These are phyloP conservation scores for Spathaspora sp. DNA, from an alignment of 1,139 yeast species.

Conservation along the genomic window DNA sequence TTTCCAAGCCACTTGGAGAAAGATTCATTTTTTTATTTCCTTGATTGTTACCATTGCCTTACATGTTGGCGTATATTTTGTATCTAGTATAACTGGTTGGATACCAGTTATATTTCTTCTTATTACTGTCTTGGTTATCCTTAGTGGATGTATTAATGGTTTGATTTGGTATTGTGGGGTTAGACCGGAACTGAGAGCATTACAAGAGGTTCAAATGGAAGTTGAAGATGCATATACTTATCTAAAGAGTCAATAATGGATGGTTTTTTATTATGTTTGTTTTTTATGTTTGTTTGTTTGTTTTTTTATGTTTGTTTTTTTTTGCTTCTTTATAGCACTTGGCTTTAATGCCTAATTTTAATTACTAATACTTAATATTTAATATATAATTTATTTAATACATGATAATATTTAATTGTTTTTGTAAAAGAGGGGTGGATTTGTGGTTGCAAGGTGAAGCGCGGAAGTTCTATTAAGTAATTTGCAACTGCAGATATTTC, in stretches of 20 bases:
- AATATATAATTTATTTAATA: slow-evolving; percentile 1
- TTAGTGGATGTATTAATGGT: slow-evolving; percentile 75
- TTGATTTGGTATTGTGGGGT: slow-evolving; percentile 79
- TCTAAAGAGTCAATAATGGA: slow-evolving; percentile 1
- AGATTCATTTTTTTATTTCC: slow-evolving; percentile 62
- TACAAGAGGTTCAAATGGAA: slow-evolving; percentile 66
- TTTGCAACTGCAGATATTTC: neutral
- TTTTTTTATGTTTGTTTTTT: neutral
- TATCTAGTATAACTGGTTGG: slow-evolving; percentile 31
- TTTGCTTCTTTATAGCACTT: neutral
- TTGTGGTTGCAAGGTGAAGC: neutral
- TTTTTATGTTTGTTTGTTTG: slow-evolving; percentile 2
- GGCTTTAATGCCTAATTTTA: slow-evolving; percentile 1
- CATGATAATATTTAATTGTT: neutral
- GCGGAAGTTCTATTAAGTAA: no score
- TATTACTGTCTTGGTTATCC: slow-evolving; percentile 49
- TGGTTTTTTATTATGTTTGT: neutral
- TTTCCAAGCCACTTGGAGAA: slow-evolving; percentile 65
- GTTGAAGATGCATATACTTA: slow-evolving; percentile 43
- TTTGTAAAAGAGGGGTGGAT: neutral
- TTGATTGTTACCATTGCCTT: slow-evolving; percentile 33
- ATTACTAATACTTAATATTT: slow-evolving; percentile 4
- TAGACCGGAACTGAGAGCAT: slow-evolving; percentile 71
- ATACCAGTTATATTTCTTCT: slow-evolving; percentile 44
- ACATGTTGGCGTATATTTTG: slow-evolving; percentile 55